Evolutionary conservation across 345 rosid species (phyloP), one percentile per base, ranked within the genome.

Genomic region (Eucalyptus pumila): DNA sequence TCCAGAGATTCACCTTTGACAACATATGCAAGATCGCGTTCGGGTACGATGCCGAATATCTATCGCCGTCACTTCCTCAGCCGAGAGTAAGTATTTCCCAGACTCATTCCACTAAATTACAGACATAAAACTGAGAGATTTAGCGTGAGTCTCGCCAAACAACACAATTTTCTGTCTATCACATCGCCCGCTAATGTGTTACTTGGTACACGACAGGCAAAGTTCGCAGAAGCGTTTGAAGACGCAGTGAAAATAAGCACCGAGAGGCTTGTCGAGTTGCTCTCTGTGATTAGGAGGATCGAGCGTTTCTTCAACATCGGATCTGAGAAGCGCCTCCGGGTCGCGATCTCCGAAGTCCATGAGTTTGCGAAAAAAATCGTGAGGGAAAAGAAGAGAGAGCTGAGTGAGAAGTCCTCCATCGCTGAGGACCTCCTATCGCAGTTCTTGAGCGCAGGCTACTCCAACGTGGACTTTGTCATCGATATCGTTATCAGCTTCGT

Each of bases 401-500:
- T 49, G 9, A 60, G 88, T 16, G 48, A 87, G 27, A 85, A 89
- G 44, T 92, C 90, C 4, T 92, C 91, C 7, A 89, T 93, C 49
- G 87, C 93, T 4, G 91, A 92, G 4, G 96, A 96, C 90, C 92
- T 95, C 5, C 89, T 94, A 30, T 94, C 95, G 1, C 48, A 44
- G 32, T 95, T 94, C 90, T 91, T 95, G 72, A 91, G 86, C 89
- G 94, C 95, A 2, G 90, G 93, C 50, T 91, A 91, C 52, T 87
- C 93, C 0, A 92, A 92, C 42, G 95, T 92, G 87, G 89, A 44
- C 62, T 85, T 94, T 88, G 72, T 93, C 72, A 87, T 87, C 4
- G 95, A 95, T 65, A 93, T 94, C 50, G 94, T 94, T 30, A 92
- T 95, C 44, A 96, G 95, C 85, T 94, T 95, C 56, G 91, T 92